Evolutionary conservation across 2,329 filamentous ascomycete species (phyloP).

Genomic region (Colletotrichum kahawae): DNA sequence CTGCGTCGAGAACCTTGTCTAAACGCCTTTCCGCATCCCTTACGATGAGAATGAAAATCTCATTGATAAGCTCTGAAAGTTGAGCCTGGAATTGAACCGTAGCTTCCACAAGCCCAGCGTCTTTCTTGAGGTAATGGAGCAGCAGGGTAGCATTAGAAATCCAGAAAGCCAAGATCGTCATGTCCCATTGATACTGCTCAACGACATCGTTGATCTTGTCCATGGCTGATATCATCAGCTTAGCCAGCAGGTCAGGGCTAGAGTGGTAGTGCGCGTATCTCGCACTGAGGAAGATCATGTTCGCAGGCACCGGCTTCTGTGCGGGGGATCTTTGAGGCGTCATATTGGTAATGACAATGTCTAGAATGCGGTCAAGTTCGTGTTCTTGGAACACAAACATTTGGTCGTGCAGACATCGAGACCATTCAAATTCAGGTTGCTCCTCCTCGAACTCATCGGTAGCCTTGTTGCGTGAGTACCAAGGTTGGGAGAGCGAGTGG

Average conservation of each 20-base stretch:
- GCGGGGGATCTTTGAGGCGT: conserved; percentile 92
- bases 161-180: conserved; percentile 99
- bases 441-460: conserved; percentile 84
- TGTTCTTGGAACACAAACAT: conserved; percentile 99
- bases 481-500: conserved; percentile 24
- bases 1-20: conserved; percentile 91
- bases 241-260: conserved; percentile 80
- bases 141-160: conserved; percentile 95
- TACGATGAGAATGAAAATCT: conserved; percentile 98
- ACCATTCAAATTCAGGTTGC: conserved; percentile 94
- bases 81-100: conserved; percentile 82
- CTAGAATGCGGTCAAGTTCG: conserved; percentile 88
- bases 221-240: conserved; percentile 84
- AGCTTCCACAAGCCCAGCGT: conserved; percentile 21
- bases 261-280: conserved; percentile 97
- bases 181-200: conserved; percentile 97
- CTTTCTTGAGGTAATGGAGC: conserved; percentile 95
- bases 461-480: conserved; percentile 22
- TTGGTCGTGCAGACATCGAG: conserved; percentile 91
- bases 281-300: conserved; percentile 94
- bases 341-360: conserved; percentile 98
- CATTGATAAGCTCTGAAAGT: conserved; percentile 91
- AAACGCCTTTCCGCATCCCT: conserved; percentile 93
- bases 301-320: conserved; percentile 97
- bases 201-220: conserved; percentile 97